These are phyloP conservation scores for Haematococcus lacustris DNA, from an alignment of 139 green algal species.

Conservation along the genomic window DNA sequence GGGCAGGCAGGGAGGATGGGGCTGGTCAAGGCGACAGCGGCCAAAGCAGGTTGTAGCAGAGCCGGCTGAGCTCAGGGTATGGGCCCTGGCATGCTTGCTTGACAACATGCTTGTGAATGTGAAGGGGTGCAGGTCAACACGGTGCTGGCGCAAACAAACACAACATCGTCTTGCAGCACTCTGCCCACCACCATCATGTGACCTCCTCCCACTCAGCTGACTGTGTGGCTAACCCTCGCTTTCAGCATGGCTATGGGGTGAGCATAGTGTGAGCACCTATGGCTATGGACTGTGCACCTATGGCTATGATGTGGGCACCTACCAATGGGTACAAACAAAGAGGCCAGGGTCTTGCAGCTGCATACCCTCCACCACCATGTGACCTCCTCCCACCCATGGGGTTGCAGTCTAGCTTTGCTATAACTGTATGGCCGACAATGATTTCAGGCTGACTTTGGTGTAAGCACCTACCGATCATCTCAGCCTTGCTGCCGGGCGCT, in stretches of 20 bases:
- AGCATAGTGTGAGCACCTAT: background rate
- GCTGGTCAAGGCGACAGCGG: too few relatives aligned
- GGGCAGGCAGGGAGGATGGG: too few relatives aligned
- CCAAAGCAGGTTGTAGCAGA: too few relatives aligned
- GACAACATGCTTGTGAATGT: background rate
- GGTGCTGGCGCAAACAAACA: too few relatives aligned
- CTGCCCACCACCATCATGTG: background rate
- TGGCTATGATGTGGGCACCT: background rate
- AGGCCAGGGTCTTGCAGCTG: background rate
- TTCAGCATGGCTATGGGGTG: background rate
- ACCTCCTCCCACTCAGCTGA: background rate
- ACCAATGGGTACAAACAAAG: background rate
- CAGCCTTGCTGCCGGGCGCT: constrained; percentile 18
- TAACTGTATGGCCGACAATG: background rate
- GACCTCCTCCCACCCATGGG: background rate
- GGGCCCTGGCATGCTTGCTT: background rate
- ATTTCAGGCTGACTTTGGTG: background rate
- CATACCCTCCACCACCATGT: background rate
- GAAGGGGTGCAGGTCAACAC: too few relatives aligned
- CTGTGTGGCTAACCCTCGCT: background rate
- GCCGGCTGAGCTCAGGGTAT: background rate
- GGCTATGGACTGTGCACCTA: background rate
- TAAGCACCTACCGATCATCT: constrained; percentile 31
- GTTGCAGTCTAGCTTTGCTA: background rate
- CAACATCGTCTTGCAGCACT: background rate